A percentile compares a stretch with the other conserved stretches of the same genome.
phyloP scores from a whole-genome alignment of 73 alveolate species.

The Tetrahymena thermophila region DNA sequence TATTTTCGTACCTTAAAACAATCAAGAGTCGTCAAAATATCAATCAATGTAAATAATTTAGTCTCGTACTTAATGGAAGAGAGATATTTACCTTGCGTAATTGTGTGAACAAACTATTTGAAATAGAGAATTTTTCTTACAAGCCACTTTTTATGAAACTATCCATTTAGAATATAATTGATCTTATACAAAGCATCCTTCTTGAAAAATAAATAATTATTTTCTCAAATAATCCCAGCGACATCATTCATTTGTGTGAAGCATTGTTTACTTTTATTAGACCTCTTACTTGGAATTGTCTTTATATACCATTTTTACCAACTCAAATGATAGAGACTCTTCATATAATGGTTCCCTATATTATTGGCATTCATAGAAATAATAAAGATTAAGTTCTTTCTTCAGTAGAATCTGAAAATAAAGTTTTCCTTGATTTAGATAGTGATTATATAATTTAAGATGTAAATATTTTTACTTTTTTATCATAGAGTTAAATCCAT shows the following conservation, averaged over 20 bases:
- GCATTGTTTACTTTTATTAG: slow-evolving; percentile 19
- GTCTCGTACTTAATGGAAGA: neutral
- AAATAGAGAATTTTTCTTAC: slow-evolving; percentile 6
- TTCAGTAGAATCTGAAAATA: slow-evolving; percentile 10
- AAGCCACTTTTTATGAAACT: slow-evolving; percentile 4
- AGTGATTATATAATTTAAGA: neutral
- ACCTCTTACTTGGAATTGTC: slow-evolving; percentile 30
- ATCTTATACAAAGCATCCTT: slow-evolving; percentile 2
- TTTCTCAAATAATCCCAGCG: slow-evolving; percentile 15
- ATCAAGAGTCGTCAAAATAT: neutral
- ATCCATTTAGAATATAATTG: slow-evolving; percentile 9
- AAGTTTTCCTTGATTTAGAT: slow-evolving; percentile 31
- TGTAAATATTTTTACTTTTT: neutral
- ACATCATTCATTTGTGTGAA: slow-evolving; percentile 6
- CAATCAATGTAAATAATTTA: neutral
- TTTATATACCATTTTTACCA: slow-evolving; percentile 34
- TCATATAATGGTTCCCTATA: slow-evolving; percentile 21
- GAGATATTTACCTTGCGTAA: neutral
- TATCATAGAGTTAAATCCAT: neutral
- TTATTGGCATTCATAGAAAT: slow-evolving; percentile 16
- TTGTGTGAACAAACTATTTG: neutral
- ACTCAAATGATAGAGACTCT: slow-evolving; percentile 27
- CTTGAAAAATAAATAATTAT: slow-evolving; percentile 20
- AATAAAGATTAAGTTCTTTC: slow-evolving; percentile 20
- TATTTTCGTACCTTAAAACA: neutral